These are phyloP conservation scores for Crassisporium funariophilum DNA, from an alignment of 768 basidiomycete species.

Conservation along the genomic window DNA sequence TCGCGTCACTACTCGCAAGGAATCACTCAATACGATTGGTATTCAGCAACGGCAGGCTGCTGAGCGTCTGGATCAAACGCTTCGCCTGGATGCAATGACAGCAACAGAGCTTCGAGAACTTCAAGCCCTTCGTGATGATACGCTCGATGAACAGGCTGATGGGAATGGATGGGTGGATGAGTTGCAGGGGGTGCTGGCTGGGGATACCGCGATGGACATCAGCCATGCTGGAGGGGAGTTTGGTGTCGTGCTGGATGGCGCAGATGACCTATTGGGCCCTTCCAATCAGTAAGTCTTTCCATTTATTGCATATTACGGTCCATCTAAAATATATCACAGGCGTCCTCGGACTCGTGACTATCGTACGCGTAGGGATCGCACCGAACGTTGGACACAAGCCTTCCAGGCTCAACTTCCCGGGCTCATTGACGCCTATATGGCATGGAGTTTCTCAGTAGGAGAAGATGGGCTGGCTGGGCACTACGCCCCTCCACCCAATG, in stretches of 20 bases:
- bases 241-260: background rate
- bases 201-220: background rate
- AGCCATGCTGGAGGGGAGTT: background rate
- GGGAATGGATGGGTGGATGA: background rate
- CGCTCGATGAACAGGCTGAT: background rate
- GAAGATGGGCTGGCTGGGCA: background rate
- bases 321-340: background rate
- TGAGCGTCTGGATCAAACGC: background rate
- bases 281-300: background rate
- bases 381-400: background rate
- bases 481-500: background rate
- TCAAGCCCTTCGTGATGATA: background rate
- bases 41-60: background rate
- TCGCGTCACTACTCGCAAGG: background rate
- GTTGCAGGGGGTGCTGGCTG: background rate
- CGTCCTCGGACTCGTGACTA: background rate
- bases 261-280: background rate
- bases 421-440: background rate
- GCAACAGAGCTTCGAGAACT: background rate
- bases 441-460: background rate
- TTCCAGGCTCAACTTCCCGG: background rate
- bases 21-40: background rate
- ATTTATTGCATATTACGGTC: background rate
- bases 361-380: background rate
- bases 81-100: background rate